Conservation (phyloP, 768 basidiomycete species). For the Hypholoma sublateritium region DNA sequence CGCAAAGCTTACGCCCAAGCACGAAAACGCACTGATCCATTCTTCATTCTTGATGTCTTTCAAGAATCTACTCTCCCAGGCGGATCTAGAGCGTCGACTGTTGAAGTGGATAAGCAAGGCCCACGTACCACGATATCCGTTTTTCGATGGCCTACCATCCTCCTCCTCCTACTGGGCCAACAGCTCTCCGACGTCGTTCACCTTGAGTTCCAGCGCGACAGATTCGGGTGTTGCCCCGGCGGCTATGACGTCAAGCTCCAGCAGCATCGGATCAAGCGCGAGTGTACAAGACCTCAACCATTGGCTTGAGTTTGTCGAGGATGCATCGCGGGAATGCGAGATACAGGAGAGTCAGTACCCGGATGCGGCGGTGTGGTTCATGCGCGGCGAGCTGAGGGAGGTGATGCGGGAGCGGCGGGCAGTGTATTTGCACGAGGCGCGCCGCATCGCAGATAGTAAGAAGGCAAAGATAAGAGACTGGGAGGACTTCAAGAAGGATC, state of each 20-base stretch:
- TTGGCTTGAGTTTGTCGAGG: conserved; percentile 23
- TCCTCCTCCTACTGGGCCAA: background rate
- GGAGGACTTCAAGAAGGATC: conserved; percentile 25
- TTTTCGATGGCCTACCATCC: conserved; percentile 17
- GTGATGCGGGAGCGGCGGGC: conserved; percentile 22
- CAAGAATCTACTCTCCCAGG: conserved; percentile 6
- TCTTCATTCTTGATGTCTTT: background rate
- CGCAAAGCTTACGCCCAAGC: no score
- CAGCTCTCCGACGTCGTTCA: background rate
- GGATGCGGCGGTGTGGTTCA: conserved; percentile 25
- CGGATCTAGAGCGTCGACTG: conserved; percentile 20
- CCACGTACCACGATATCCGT: conserved; percentile 24
- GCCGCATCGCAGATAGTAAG: conserved; percentile 3
- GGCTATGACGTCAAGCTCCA: background rate
- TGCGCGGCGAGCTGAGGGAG: conserved; percentile 26
- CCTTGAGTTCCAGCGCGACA: background rate
- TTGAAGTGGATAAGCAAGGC: conserved; percentile 19
- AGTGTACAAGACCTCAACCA: conserved; percentile 17
- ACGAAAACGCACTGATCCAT: no score
- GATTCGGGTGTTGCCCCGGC: background rate
- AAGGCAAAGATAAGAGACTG: conserved; percentile 20
- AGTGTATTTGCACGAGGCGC: conserved; percentile 18
- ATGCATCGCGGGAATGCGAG: conserved; percentile 18
- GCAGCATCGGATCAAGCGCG: background rate
- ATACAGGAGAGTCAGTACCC: conserved; percentile 20